Base-by-base conservation (phyloP, 139 green algal genomes). In the Ettlia oleoabundans region DNA sequence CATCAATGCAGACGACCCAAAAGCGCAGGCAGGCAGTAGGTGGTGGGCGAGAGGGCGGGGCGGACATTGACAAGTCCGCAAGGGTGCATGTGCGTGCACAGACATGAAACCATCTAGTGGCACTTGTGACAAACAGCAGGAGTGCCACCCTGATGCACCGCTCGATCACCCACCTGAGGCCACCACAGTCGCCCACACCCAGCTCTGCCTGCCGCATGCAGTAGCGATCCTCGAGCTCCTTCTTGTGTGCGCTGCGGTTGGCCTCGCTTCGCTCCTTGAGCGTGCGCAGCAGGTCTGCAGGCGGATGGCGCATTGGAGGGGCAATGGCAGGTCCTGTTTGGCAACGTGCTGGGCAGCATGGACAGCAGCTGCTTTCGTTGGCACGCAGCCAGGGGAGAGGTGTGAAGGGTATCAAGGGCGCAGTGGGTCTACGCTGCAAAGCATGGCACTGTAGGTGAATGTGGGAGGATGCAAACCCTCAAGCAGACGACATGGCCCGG, bases 171-270 rank as follows among this genome's bases (percentile, higher is more conserved):
- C 43, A 75, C 33, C 87, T 78, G 53, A 96, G 78, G 2, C 92
- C 92, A 37, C 86, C 91, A 81, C 92, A 96, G 86, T 96, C 93
- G 9, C 93, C 93, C 21, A 96, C 80, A 18, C 93, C 93, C 38
- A 95, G 79, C 87, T 95, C 93, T 32, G 93, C 93, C 78, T 96
- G 93, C 37, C 93, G 78, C 35, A 82, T 87, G 86, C 92, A 94
- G 75, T 94, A 95, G 79, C 91, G 92, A 73, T 92, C 85, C 81
- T 83, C 47, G 9, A 95, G 67, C 26, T 83, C 87, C 74, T 81
- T 90, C 53, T 89, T 90, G 85, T 58, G 58, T 3, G 13, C 38
- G 15, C 30, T 69, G 3, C 55, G 43, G 66, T 85, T 88, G 35
- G 68, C 84, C 3, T 78, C 84, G 47, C 64, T 80, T 8, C 70